Percentiles rank a stretch among this genome's conserved stretches.
These are phyloP conservation scores for Lactarius indigo DNA, from an alignment of 768 basidiomycete genomes.

Conservation along the genomic window DNA sequence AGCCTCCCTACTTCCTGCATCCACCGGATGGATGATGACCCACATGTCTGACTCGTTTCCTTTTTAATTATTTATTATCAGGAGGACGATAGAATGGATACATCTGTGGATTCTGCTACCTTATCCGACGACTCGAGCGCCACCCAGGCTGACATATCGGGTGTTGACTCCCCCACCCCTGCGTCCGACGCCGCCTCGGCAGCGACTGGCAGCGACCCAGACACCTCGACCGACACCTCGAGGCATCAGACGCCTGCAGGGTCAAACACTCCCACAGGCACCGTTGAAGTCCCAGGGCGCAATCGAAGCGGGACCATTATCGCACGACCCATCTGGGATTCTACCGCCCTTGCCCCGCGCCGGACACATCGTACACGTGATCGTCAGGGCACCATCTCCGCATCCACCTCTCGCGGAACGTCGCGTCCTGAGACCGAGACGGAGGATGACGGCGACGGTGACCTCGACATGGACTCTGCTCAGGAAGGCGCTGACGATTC, in stretches of 20 bases:
- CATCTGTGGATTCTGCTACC: slow-evolving; percentile 19
- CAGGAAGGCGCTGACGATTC: slow-evolving; percentile 30
- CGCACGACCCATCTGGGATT: slow-evolving; percentile 60
- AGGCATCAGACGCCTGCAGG: slow-evolving; percentile 55
- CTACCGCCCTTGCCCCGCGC: slow-evolving; percentile 27
- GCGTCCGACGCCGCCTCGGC: slow-evolving; percentile 25
- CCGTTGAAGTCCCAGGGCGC: slow-evolving; percentile 56
- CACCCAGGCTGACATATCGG: slow-evolving; percentile 22
- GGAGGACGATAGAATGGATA: slow-evolving; percentile 30
- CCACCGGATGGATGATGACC: neutral
- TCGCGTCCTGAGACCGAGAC: slow-evolving; percentile 72
- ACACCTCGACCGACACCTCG: slow-evolving; percentile 61
- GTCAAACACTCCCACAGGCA: slow-evolving; percentile 56
- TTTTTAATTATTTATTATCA: slow-evolving; percentile 7
- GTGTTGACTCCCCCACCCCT: slow-evolving; percentile 20
- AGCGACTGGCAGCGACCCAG: slow-evolving; percentile 49
- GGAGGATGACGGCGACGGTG: slow-evolving; percentile 70
- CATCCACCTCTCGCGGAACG: slow-evolving; percentile 35
- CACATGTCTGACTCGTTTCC: slow-evolving; percentile 4
- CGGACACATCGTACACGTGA: slow-evolving; percentile 33
- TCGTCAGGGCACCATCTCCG: slow-evolving; percentile 25
- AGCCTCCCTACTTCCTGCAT: neutral
- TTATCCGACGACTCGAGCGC: slow-evolving; percentile 21
- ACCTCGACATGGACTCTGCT: slow-evolving; percentile 44
- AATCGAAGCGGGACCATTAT: slow-evolving; percentile 77